Percentiles rank a stretch among this genome's conserved stretches.
These are phyloP conservation scores for Exophiala xenobiotica DNA, from an alignment of 2,329 filamentous ascomycete species.

Conservation along the genomic window DNA sequence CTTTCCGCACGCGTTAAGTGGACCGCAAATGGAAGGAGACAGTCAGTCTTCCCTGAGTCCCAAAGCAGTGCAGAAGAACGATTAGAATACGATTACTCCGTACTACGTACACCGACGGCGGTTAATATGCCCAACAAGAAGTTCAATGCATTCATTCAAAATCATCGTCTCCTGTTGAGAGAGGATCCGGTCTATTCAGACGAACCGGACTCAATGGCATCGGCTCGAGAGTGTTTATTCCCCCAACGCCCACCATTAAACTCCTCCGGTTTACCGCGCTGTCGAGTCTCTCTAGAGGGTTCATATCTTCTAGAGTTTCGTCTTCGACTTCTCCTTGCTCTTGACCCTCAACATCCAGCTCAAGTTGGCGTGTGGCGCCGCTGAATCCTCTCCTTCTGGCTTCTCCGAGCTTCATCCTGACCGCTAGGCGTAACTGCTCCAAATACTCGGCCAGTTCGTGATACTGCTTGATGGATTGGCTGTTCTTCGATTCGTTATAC, in stretches of 20 bases:
- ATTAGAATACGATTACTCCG: too few relatives aligned
- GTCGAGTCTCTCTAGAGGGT: slow-evolving; percentile 23
- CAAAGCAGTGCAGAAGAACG: too few relatives aligned
- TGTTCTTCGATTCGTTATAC: slow-evolving; percentile 48
- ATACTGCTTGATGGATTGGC: slow-evolving; percentile 47
- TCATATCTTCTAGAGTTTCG: slow-evolving; percentile 29
- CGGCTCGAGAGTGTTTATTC: slow-evolving; percentile 47
- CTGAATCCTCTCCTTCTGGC: slow-evolving; percentile 32
- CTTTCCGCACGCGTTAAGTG: neutral
- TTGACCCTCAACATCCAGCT: slow-evolving; percentile 33
- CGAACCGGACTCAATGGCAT: slow-evolving; percentile 47
- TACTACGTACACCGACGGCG: too few relatives aligned
- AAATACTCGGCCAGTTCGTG: slow-evolving; percentile 52
- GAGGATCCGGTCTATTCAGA: slow-evolving; percentile 35
- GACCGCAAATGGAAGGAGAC: neutral
- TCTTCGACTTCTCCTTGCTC: slow-evolving; percentile 43
- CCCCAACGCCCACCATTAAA: slow-evolving; percentile 9
- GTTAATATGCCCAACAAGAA: too few relatives aligned
- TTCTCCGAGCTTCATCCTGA: slow-evolving; percentile 46
- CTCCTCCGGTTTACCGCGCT: slow-evolving; percentile 16
- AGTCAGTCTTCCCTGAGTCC: neutral
- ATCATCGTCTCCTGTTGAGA: slow-evolving; percentile 43
- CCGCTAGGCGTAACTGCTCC: slow-evolving; percentile 43
- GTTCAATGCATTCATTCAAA: slow-evolving; percentile 47
- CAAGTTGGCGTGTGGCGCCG: slow-evolving; percentile 22